phyloP scores from a whole-genome alignment of 495 filamentous ascomycete species.

The Oidiodendron maius region DNA sequence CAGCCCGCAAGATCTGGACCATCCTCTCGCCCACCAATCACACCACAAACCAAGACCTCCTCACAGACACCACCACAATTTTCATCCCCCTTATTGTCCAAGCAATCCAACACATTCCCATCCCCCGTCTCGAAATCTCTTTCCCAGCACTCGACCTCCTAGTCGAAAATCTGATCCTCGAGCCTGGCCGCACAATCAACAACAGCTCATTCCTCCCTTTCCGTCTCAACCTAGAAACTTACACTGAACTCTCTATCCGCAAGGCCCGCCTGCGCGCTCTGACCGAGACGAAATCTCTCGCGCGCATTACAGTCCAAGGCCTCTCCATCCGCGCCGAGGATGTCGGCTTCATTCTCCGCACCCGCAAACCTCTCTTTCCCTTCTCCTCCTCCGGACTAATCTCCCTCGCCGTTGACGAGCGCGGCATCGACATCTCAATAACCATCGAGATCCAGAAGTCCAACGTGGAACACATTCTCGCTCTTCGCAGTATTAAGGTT shows the following conservation, averaged over 20 bases:
- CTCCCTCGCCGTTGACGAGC: constrained; percentile 74
- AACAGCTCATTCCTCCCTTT: constrained; percentile 85
- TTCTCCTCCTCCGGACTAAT: constrained; percentile 78
- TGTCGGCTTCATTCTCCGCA: constrained; percentile 67
- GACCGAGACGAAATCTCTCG: constrained; percentile 58
- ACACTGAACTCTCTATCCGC: constrained; percentile 78
- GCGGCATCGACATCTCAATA: constrained; percentile 79
- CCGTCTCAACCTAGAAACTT: constrained; percentile 70
- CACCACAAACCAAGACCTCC: constrained; percentile 58
- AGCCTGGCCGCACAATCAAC: constrained; percentile 82
- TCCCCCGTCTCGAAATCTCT: constrained; percentile 79
- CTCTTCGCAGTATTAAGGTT: constrained; percentile 67
- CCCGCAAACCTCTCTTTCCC: constrained; percentile 61
- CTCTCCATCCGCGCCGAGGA: constrained; percentile 78
- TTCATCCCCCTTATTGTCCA: constrained; percentile 75
- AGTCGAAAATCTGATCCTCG: constrained; percentile 83
- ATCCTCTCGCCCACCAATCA: constrained; percentile 54
- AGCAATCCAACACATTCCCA: constrained; percentile 77
- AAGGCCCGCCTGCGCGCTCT: constrained; percentile 68
- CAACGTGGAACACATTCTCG: constrained; percentile 71
- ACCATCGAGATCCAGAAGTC: constrained; percentile 75
- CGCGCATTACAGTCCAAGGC: constrained; percentile 72
- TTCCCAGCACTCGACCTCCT: constrained; percentile 79
- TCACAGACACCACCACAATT: constrained; percentile 68
- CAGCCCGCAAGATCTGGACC: constrained; percentile 54